Percentiles rank a stretch among this genome's conserved stretches.
These are phyloP conservation scores for Saccharomycopsis sp. DNA, from an alignment of 805 yeast genomes.

Conservation along the genomic window DNA sequence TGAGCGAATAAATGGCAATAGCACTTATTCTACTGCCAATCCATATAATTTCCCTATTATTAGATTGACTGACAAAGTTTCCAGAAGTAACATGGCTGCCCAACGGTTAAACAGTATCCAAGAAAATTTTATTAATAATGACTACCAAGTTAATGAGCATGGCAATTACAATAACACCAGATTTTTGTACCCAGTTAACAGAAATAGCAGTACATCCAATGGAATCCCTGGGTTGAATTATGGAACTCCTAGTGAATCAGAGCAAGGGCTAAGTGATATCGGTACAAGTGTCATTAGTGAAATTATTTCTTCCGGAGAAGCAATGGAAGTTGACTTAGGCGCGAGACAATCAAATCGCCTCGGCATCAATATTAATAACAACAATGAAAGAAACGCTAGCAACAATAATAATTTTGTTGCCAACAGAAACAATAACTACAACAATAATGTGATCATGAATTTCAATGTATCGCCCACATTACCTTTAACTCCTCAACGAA, in stretches of 20 bases:
- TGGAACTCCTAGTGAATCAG: neutral
- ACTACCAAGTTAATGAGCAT: too few relatives aligned
- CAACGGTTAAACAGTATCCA: neutral
- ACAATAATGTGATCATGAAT: neutral
- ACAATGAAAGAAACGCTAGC: neutral
- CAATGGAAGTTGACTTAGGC: conserved; percentile 7
- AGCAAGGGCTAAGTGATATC: conserved; percentile 1
- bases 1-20: neutral
- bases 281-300: conserved; percentile 4
- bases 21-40: neutral
- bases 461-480: conserved; percentile 7
- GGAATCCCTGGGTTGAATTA: neutral
- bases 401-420: neutral
- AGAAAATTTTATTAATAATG: neutral
- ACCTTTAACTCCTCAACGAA: conserved; percentile 11
- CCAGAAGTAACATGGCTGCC: neutral
- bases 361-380: neutral
- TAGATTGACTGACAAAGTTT: neutral
- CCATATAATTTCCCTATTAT: too few relatives aligned
- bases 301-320: conserved; percentile 7
- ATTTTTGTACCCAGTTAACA: too few relatives aligned
- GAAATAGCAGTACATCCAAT: neutral
- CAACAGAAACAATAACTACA: neutral
- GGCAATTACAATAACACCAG: too few relatives aligned
- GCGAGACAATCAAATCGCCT: neutral